Evolutionary conservation across 2,329 filamentous ascomycete genomes (phyloP).

Genomic region (Fusarium praegraminearum): DNA sequence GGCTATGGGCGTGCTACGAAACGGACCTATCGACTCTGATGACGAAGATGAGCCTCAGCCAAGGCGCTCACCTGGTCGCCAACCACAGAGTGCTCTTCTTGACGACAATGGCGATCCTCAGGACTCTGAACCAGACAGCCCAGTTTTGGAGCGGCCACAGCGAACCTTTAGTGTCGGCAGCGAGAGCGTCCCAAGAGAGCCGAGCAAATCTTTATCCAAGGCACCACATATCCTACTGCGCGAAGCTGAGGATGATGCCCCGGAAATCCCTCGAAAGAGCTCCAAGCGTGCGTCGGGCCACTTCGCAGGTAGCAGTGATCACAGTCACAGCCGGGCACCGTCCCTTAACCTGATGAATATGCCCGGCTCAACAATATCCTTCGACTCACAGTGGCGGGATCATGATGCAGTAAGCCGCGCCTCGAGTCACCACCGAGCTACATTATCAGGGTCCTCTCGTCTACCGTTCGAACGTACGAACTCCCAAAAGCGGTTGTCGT

Average conservation of each 20-base stretch:
- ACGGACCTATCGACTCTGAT: constrained; percentile 73
- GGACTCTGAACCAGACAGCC: constrained; percentile 57
- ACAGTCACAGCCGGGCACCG: constrained; percentile 49
- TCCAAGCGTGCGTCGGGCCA: constrained; percentile 70
- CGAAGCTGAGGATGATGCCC: constrained; percentile 55
- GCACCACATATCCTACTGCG: constrained; percentile 34
- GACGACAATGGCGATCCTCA: constrained; percentile 61
- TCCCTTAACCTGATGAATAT: constrained; percentile 52
- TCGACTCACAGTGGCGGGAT: constrained; percentile 39
- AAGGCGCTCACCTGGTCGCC: constrained; percentile 45
- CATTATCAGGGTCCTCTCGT: constrained; percentile 45
- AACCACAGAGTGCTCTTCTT: constrained; percentile 54
- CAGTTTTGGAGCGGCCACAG: constrained; percentile 49
- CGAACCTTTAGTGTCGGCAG: constrained; percentile 56
- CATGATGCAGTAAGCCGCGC: constrained; percentile 37
- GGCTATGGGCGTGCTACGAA: constrained; percentile 69
- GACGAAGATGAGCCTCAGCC: constrained; percentile 60
- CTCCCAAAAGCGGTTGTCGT: constrained; percentile 65
- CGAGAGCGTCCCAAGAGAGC: constrained; percentile 51
- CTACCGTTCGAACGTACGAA: constrained; percentile 69
- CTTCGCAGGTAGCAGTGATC: constrained; percentile 41
- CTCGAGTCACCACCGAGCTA: constrained; percentile 44
- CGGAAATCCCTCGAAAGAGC: constrained; percentile 77
- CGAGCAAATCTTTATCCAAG: constrained; percentile 41
- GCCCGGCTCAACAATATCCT: constrained; percentile 42